Conservation (phyloP, 2,329 filamentous ascomycete genomes). For the Penicillium sp. region DNA sequence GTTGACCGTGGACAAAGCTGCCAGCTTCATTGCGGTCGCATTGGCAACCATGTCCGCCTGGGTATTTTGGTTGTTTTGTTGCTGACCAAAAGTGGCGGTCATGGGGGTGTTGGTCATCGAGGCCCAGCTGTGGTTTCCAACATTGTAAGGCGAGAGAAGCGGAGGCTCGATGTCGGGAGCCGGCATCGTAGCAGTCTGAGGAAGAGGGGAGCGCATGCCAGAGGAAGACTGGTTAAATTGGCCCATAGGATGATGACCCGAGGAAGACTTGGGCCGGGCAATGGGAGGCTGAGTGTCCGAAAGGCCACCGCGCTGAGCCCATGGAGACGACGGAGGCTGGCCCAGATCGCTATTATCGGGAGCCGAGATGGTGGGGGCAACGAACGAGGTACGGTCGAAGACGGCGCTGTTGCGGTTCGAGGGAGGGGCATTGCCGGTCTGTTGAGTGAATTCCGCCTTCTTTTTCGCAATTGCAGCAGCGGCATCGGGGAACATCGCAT, state of each 20-base stretch:
- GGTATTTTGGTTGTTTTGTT: slow-evolving; percentile 45
- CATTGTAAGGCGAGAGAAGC: slow-evolving; percentile 74
- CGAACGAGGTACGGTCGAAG: slow-evolving; percentile 70
- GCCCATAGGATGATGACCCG: slow-evolving; percentile 78
- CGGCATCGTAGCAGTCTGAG: slow-evolving; percentile 79
- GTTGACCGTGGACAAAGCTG: slow-evolving; percentile 94
- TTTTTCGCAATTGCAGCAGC: slow-evolving; percentile 98
- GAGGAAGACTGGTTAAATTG: slow-evolving; percentile 85
- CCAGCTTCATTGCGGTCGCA: slow-evolving; percentile 97
- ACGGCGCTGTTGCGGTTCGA: slow-evolving; percentile 90
- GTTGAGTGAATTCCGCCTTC: slow-evolving; percentile 95
- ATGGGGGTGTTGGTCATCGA: slow-evolving; percentile 98
- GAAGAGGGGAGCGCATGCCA: slow-evolving; percentile 75
- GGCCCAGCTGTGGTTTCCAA: slow-evolving; percentile 89
- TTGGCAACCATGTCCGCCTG: slow-evolving; percentile 99
- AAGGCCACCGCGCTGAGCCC: slow-evolving; percentile 58
- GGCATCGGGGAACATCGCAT: slow-evolving; percentile 98
- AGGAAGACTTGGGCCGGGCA: slow-evolving; percentile 72
- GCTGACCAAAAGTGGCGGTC: slow-evolving; percentile 74
- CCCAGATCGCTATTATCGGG: slow-evolving; percentile 60
- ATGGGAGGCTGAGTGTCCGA: slow-evolving; percentile 53
- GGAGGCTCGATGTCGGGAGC: slow-evolving; percentile 75
- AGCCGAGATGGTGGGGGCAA: slow-evolving; percentile 70
- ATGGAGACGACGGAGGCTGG: slow-evolving; percentile 74
- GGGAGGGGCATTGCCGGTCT: slow-evolving; percentile 82